Evolutionary conservation across 2,329 filamentous ascomycete species (phyloP), one percentile per base, ranked within the genome.

Genomic region (Myrmaecium sp.): DNA sequence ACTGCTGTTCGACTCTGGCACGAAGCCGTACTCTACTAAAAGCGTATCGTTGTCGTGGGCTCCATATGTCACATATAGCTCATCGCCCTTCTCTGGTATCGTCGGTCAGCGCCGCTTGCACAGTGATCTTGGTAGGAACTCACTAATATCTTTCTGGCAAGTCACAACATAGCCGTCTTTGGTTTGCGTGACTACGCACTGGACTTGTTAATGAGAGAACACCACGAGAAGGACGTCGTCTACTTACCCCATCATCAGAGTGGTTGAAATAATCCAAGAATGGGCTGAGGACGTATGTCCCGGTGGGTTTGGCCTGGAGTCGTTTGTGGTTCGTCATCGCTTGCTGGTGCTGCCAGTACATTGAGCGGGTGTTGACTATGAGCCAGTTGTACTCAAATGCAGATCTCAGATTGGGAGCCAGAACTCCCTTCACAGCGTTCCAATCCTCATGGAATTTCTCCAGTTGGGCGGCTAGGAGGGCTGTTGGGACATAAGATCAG

Each of bases 231-330:
- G 14, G 7, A 17, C 14, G 27, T 19, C 11, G 3, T 27, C 7
- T 5, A 42, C 43, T 25, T 14, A 45, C 43, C 15, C 53, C 53
- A 9, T 42, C 36, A 14, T 54, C 52, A 9, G 48, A 49, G 34
- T 69, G 64, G 35, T 69, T 83, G 57, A 82, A 74, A 29, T 78
- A 67, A 45, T 83, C 77, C 2, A 74, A 69, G 18, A 79, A 72
- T 1, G 77, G 77, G 46, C 73, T 74, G 36, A 81, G 61, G 6
- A 68, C 68, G 57, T 80, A 68, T 40, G 67, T 67, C 38, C 79
- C 74, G 14, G 55, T 47, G 9, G 36, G 64, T 47, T 39, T 51
- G 41, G 37, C 49, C 36, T 40, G 43, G 7, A 14, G 55, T 46
- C 33, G 47, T 39, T 42, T 59, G 50, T 33, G 64, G 16, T 47